Conservation (phyloP, 352 stramenopile species). For the Phytophthora litchii region DNA sequence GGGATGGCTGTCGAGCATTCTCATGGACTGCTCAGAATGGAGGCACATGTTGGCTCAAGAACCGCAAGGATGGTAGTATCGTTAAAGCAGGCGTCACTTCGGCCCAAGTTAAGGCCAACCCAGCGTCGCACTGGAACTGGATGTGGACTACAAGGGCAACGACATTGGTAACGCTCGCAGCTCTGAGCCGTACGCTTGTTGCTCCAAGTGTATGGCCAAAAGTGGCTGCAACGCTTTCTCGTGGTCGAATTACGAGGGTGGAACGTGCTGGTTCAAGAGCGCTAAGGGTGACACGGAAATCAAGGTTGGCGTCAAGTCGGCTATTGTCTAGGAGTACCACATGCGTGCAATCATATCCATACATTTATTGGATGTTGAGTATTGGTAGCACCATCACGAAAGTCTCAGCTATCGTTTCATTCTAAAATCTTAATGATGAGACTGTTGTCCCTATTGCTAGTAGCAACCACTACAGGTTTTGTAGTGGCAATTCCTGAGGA, state of each 20-base stretch:
- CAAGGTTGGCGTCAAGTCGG: slow-evolving; percentile 15
- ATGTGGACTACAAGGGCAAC: slow-evolving; percentile 39
- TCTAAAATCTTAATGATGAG: slow-evolving; percentile 18
- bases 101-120: slow-evolving; percentile 20
- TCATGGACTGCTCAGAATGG: slow-evolving; percentile 48
- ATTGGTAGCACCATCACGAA: not conserved
- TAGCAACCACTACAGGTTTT: not conserved
- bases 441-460: slow-evolving; percentile 1
- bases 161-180: slow-evolving; percentile 27
- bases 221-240: slow-evolving; percentile 35
- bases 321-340: slow-evolving; percentile 14
- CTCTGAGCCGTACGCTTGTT: slow-evolving; percentile 29
- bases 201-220: slow-evolving; percentile 36
- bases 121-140: slow-evolving; percentile 31
- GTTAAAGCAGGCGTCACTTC: slow-evolving; percentile 13
- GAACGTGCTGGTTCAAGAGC: slow-evolving; percentile 68
- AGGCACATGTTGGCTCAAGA: slow-evolving; percentile 31
- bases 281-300: slow-evolving; percentile 21
- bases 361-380: slow-evolving; percentile 4
- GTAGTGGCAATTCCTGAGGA: not conserved
- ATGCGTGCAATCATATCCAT: slow-evolving; percentile 7
- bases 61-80: slow-evolving; percentile 16
- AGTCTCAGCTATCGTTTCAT: slow-evolving; percentile 3
- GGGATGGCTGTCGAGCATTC: slow-evolving; percentile 36
- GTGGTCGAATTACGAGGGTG: slow-evolving; percentile 46